phyloP scores from a whole-genome alignment of 768 basidiomycete genomes.

The Phylloporus rhodoxanthus region DNA sequence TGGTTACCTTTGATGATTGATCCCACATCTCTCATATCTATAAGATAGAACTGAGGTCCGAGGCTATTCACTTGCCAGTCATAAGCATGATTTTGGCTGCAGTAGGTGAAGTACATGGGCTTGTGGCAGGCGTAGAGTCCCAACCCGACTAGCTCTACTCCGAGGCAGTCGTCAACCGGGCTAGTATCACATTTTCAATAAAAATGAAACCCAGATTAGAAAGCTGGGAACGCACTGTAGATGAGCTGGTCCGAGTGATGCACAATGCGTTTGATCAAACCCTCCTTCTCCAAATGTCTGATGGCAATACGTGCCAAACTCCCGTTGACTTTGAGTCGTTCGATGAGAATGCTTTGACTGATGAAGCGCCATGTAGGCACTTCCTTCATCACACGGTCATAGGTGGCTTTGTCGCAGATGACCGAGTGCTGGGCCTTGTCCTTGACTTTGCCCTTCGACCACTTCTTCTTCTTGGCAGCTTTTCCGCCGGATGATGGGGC shows the following conservation, averaged over 20 bases:
- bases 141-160: conserved; percentile 29
- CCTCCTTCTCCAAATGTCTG: conserved; percentile 88
- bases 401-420: conserved; percentile 87
- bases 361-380: conserved; percentile 99
- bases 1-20: too few species aligned
- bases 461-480: conserved; percentile 99
- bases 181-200: conserved; percentile 22
- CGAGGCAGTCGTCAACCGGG: conserved; percentile 40
- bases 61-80: conserved; percentile 10
- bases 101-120: conserved; percentile 34
- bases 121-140: conserved; percentile 23
- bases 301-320: conserved; percentile 89
- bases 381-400: conserved; percentile 94
- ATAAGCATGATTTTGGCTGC: conserved; percentile 28
- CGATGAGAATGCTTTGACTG: conserved; percentile 96
- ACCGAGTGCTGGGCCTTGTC: conserved; percentile 99
- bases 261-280: conserved; percentile 90
- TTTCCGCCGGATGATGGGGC: conserved; percentile 68
- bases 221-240: conserved; percentile 68
- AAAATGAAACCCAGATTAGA: not conserved
- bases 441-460: conserved; percentile 99
- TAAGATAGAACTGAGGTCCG: not conserved
- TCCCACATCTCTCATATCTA: not conserved
- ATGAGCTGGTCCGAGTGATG: conserved; percentile 93
- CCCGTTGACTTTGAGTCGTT: conserved; percentile 96